Conservation (phyloP, 2,329 filamentous ascomycete genomes). For the Colletotrichum euphorbiae region DNA sequence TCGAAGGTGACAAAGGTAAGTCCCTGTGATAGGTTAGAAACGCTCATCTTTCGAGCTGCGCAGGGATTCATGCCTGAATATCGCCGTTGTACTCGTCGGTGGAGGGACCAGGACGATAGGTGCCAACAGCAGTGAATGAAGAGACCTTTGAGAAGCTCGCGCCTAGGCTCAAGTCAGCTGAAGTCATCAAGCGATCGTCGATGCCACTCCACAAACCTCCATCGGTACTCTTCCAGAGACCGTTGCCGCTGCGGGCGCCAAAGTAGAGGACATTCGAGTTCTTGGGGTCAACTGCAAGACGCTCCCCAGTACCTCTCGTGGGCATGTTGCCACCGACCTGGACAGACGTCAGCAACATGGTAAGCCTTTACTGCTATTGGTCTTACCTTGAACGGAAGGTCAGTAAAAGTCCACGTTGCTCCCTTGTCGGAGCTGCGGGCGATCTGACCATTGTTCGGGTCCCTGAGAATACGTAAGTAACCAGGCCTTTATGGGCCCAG, state of each 20-base stretch:
- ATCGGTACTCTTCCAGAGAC: constrained; percentile 69
- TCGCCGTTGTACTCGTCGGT: constrained; percentile 59
- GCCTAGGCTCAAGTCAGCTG: constrained; percentile 57
- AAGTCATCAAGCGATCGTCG: constrained; percentile 56
- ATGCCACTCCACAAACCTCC: constrained; percentile 63
- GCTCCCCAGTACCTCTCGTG: constrained; percentile 68
- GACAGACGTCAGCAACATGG: not conserved
- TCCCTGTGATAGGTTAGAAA: constrained; percentile 55
- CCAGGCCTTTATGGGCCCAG: not conserved
- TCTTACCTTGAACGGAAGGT: constrained; percentile 63
- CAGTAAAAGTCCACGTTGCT: constrained; percentile 61
- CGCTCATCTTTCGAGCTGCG: no score
- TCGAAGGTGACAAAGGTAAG: constrained; percentile 68
- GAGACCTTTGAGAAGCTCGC: constrained; percentile 63
- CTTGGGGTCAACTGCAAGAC: constrained; percentile 68
- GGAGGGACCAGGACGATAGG: constrained; percentile 57
- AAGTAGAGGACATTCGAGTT: constrained; percentile 69
- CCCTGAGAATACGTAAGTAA: constrained; percentile 47
- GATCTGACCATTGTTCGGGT: constrained; percentile 67
- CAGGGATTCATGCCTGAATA: constrained; percentile 45
- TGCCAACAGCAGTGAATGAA: constrained; percentile 65
- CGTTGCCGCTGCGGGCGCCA: constrained; percentile 68
- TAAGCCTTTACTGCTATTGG: rapidly evolving
- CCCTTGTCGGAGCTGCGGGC: constrained; percentile 66
- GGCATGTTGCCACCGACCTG: constrained; percentile 70